Conservation (phyloP, 768 basidiomycete species). For the Hericium erinaceus region DNA sequence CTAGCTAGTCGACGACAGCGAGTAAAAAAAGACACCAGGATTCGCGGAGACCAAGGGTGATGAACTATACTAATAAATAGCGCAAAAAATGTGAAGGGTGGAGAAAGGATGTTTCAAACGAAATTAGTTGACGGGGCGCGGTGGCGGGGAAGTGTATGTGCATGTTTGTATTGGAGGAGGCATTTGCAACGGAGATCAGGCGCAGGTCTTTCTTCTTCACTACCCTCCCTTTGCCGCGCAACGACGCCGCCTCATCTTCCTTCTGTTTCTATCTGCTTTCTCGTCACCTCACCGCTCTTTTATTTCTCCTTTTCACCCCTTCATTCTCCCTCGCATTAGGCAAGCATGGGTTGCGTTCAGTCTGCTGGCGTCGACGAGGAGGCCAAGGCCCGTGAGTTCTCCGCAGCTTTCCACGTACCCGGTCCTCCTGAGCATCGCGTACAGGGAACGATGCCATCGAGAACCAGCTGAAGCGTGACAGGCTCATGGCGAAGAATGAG, state of each 20-base stretch:
- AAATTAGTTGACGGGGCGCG: background rate
- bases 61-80: too few species aligned
- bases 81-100: too few species aligned
- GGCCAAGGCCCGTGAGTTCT: conserved; percentile 70
- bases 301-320: background rate
- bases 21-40: too few species aligned
- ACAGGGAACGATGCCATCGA: conserved; percentile 91
- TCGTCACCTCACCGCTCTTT: conserved; percentile 15
- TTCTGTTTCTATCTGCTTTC: background rate
- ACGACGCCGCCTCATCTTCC: conserved; percentile 7
- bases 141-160: background rate
- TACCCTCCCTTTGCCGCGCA: conserved; percentile 3
- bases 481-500: conserved; percentile 85
- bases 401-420: background rate
- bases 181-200: too few species aligned
- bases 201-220: background rate
- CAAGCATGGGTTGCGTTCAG: conserved; percentile 65
- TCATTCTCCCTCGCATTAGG: conserved; percentile 5
- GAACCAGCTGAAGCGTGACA: conserved; percentile 81
- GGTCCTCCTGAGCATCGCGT: background rate
- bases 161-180: background rate
- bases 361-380: conserved; percentile 65
- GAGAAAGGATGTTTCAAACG: background rate
- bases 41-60: too few species aligned
- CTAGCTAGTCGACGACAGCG: too few species aligned